Evolutionary conservation across 768 basidiomycete genomes (phyloP), one percentile per base, ranked within the genome.

Genomic region (Auricularia auricula-judae): DNA sequence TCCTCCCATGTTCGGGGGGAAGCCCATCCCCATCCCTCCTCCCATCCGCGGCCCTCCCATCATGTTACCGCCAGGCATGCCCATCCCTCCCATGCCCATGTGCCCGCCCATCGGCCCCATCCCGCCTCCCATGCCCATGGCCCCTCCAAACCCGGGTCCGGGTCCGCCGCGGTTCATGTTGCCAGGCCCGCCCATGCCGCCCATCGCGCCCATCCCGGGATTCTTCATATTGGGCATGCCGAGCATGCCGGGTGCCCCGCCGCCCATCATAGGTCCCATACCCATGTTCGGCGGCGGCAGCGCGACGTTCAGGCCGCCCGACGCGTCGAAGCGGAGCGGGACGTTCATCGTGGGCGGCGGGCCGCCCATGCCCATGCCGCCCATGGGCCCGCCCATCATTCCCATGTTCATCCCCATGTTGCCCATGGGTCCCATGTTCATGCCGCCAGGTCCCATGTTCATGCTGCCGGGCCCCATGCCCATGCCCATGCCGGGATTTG

Each of bases 401-500:
- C 29, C 56, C 36, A 60, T 44, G 39, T 59, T 3, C 23, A 36
- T 63, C 56, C 61, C 62, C 61, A 61, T 64, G 64, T 58, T 10
- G 65, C 63, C 36, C 39, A 65, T 61, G 36, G 12, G 39, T 36
- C 61, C 42, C 64, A 64, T 58, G 62, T 34, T n/a, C 33, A 51
- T 62, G 54, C 36, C 23, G 36, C 51, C 34, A 18, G 10, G 12
- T 21, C 42, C 53, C 59, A 62, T 59, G 43, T 47, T 51, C 61
- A 66, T 63, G 34, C 56, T 23, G 54, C 53, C 53, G 47, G 39
- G 39, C 8, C 76, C 75, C 67, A 82, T 76, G 53, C 54, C 62
- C 60, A 63, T 67, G 39, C 61, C 66, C 67, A 69, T 68, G 36
- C 65, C 65, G 51, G 63, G 61, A 64, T 39, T 65, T 60, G 73